phyloP scores from a whole-genome alignment of 148 eudicot genomes.

The Fallopia convolvulus region DNA sequence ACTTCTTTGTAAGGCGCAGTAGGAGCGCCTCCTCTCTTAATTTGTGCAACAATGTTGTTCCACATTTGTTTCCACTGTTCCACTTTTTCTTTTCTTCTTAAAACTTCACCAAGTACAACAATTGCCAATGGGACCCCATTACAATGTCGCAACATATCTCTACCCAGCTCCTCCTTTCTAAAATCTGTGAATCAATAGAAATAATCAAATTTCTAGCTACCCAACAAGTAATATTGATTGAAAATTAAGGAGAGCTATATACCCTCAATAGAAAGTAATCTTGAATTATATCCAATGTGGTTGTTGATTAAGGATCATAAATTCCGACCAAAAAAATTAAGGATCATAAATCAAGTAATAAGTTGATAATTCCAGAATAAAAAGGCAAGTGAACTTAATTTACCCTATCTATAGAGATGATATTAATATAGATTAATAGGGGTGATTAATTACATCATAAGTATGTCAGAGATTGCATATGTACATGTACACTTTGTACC shows the following conservation, averaged over 20 bases:
- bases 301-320: too few relatives aligned
- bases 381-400: too few relatives aligned
- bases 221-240: background rate
- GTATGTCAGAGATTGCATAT: too few relatives aligned
- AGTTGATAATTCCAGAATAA: too few relatives aligned
- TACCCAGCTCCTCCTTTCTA: background rate
- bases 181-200: background rate
- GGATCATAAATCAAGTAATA: too few relatives aligned
- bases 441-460: too few relatives aligned
- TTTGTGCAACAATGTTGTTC: background rate
- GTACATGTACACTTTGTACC: background rate
- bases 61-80: background rate
- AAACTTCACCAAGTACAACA: slow-evolving; percentile 4
- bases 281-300: too few relatives aligned
- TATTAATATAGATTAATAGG: too few relatives aligned
- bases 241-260: too few relatives aligned
- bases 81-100: background rate
- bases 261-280: too few relatives aligned
- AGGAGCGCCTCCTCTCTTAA: background rate
- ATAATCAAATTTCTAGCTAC: background rate
- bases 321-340: too few relatives aligned
- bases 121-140: slow-evolving; percentile 6
- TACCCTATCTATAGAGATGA: too few relatives aligned
- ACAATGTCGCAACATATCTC: slow-evolving; percentile 7
- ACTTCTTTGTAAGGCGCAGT: background rate